These are phyloP conservation scores for Lupinus albus DNA, from an alignment of 306 rosid species.

Conservation along the genomic window DNA sequence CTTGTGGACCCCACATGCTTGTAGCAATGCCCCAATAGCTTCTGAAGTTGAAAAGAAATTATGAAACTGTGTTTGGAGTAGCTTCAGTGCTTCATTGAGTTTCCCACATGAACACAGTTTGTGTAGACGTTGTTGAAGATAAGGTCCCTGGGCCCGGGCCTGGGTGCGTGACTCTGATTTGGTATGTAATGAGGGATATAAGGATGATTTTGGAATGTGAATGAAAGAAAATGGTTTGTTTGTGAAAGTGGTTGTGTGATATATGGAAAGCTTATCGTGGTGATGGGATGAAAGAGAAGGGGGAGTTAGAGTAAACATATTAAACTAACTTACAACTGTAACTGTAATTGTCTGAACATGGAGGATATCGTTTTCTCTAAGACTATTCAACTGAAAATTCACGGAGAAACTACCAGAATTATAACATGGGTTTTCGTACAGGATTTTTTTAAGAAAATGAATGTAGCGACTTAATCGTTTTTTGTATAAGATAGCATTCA, in stretches of 20 bases:
- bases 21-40: conserved; percentile 54
- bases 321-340: no score
- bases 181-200: conserved; percentile 40
- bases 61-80: conserved; percentile 44
- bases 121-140: conserved; percentile 51
- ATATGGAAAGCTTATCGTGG: conserved; percentile 17
- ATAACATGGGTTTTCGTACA: no score
- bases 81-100: conserved; percentile 56
- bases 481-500: no score
- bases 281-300: conserved; percentile 42
- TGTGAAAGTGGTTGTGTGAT: neutral
- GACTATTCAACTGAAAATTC: no score
- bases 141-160: conserved; percentile 12
- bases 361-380: no score
- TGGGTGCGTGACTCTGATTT: neutral
- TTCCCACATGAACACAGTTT: conserved; percentile 56
- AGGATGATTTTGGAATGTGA: conserved; percentile 45
- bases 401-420: no score
- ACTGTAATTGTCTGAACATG: no score
- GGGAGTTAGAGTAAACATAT: conserved; percentile 32
- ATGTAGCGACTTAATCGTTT: no score
- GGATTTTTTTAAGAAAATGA: no score
- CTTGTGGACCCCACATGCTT: conserved; percentile 57
- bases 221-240: conserved; percentile 14
- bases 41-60: conserved; percentile 39